Conservation (phyloP, 805 yeast genomes). For the Metschnikowia cubensis region DNA sequence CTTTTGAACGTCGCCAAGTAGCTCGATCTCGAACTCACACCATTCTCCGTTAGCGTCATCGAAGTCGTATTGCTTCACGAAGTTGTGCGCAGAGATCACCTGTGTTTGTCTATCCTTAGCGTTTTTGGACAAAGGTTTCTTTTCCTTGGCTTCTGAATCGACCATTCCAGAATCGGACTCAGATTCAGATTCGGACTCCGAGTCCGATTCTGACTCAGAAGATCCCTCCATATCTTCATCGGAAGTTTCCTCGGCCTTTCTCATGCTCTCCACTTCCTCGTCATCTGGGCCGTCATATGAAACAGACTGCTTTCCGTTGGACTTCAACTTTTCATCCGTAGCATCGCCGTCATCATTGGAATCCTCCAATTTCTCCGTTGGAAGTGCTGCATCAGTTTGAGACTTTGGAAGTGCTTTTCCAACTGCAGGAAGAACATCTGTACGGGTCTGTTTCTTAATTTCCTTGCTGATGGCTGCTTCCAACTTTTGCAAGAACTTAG, state of each 20-base stretch:
- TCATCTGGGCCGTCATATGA: constrained; percentile 95
- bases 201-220: constrained; percentile 29
- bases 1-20: constrained; percentile 84
- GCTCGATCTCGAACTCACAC: constrained; percentile 86
- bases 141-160: constrained; percentile 13
- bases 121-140: constrained; percentile 41
- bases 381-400: constrained; percentile 33
- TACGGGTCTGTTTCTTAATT: constrained; percentile 71
- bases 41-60: constrained; percentile 86
- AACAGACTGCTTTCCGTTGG: constrained; percentile 76
- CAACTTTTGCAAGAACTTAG: constrained; percentile 61
- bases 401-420: constrained; percentile 63
- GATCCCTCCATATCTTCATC: constrained; percentile 53
- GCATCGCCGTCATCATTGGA: constrained; percentile 58
- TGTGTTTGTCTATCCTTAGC: constrained; percentile 86
- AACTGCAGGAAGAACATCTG: constrained; percentile 54
- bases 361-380: constrained; percentile 30
- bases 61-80: constrained; percentile 77
- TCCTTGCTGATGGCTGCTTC: constrained; percentile 76
- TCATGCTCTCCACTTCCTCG: constrained; percentile 88
- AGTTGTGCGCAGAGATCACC: constrained; percentile 66
- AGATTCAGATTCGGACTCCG: constrained; percentile 37
- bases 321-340: constrained; percentile 54
- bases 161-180: constrained; percentile 25
- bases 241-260: constrained; percentile 72